Percentiles rank a stretch among this genome's conserved stretches.
Evolutionary conservation across 371 early-diverging fungal genomes (phyloP).

Genomic region (Rhizopus stolonifer): DNA sequence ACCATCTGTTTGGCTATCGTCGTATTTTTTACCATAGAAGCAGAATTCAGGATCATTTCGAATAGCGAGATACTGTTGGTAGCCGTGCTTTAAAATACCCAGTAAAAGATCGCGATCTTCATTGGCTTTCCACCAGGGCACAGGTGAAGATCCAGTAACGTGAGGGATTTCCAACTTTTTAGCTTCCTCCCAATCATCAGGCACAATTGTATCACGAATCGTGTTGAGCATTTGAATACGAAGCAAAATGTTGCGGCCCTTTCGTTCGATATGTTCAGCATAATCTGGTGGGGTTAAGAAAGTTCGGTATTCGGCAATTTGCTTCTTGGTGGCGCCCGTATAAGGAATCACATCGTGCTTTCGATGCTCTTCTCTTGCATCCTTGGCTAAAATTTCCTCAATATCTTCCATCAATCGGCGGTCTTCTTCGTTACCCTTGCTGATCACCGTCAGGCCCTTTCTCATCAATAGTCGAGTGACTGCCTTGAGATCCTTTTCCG

Average conservation of each 20-base stretch:
- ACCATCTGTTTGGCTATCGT: constrained; percentile 50
- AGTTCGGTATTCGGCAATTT: constrained; percentile 61
- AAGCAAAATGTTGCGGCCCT: constrained; percentile 69
- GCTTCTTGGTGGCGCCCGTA: constrained; percentile 58
- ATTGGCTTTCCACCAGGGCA: constrained; percentile 80
- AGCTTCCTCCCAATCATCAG: constrained; percentile 49
- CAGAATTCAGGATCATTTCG: constrained; percentile 70
- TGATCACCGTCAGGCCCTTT: constrained; percentile 33
- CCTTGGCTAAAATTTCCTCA: constrained; percentile 32
- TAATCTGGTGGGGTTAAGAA: constrained; percentile 73
- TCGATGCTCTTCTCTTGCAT: constrained; percentile 35
- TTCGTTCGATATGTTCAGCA: constrained; percentile 69
- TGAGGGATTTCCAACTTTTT: constrained; percentile 52
- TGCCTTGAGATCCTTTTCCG: constrained; percentile 59
- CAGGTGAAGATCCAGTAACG: constrained; percentile 56
- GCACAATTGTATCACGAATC: constrained; percentile 66
- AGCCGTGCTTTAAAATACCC: constrained; percentile 82
- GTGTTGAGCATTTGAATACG: constrained; percentile 77
- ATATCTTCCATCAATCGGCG: constrained; percentile 45
- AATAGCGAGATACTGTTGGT: constrained; percentile 67
- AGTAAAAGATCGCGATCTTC: constrained; percentile 83
- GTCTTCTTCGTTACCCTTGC: constrained; percentile 45
- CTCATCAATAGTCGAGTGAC: constrained; percentile 47
- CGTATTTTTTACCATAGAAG: constrained; percentile 61
- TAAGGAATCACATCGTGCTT: constrained; percentile 58